phyloP scores from a whole-genome alignment of 1,139 yeast species.

The Scheffersomyces segobiensis region DNA sequence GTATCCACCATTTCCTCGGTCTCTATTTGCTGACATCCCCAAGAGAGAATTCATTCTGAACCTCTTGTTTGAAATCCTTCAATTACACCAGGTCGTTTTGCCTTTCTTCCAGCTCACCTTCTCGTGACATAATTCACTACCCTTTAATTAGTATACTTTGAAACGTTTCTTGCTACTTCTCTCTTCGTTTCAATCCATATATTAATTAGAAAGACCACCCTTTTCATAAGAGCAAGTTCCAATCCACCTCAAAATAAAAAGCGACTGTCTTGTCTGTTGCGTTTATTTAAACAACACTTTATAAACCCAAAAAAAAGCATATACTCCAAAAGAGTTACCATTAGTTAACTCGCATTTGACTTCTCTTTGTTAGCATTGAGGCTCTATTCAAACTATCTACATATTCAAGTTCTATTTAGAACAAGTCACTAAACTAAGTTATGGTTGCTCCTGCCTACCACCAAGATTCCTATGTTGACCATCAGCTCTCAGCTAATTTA shows the following conservation, averaged over 20 bases:
- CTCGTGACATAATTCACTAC: not conserved
- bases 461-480: conserved; percentile 64
- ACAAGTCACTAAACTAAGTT: conserved; percentile 1
- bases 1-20: conserved; percentile 10
- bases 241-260: conserved; percentile 34
- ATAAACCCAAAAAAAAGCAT: not conserved
- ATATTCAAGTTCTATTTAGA: not conserved
- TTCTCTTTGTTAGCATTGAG: not conserved
- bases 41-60: conserved; percentile 5
- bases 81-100: conserved; percentile 34
- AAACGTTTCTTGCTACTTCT: conserved; percentile 56
- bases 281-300: not conserved
- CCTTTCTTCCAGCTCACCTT: conserved; percentile 35
- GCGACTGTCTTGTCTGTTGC: not conserved
- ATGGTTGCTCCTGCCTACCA: conserved; percentile 49
- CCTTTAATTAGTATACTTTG: conserved; percentile 21
- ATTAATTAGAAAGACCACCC: conserved; percentile 14
- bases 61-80: conserved; percentile 15
- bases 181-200: conserved; percentile 41
- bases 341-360: not conserved
- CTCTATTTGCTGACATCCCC: conserved; percentile 14
- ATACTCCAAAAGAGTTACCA: not conserved
- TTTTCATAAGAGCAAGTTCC: conserved; percentile 44
- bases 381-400: not conserved
- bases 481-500: conserved; percentile 71